A percentile compares a stretch with the other conserved stretches of the same genome.
Conservation (phyloP, 176 grass and related monocot species). For the Eragrostis nindensis region DNA sequence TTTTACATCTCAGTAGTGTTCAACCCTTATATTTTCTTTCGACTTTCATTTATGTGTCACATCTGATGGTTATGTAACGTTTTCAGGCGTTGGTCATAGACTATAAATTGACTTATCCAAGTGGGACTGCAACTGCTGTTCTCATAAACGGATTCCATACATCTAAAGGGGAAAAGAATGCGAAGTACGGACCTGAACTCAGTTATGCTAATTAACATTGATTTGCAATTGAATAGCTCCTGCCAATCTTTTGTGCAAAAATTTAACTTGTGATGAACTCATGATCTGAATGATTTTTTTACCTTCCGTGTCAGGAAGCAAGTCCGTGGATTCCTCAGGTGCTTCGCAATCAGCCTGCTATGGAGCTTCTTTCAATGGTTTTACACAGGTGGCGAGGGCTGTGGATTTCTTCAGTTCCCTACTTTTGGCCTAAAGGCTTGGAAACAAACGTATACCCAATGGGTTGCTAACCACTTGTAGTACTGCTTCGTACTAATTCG, state of each 20-base stretch:
- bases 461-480: neutral
- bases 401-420: conserved; percentile 89
- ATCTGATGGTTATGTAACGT: conserved; percentile 10
- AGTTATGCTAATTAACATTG: neutral
- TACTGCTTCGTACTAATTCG: conserved; percentile 11
- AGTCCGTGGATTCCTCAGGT: conserved; percentile 64
- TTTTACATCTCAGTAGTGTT: neutral
- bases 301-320: conserved; percentile 62
- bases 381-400: conserved; percentile 77
- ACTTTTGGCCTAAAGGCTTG: conserved; percentile 88
- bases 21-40: conserved; percentile 2
- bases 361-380: conserved; percentile 99
- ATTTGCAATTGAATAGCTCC: neutral
- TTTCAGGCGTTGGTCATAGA: conserved; percentile 88
- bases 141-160: conserved; percentile 97
- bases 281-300: neutral
- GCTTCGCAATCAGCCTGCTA: conserved; percentile 64
- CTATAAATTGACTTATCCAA: conserved; percentile 88
- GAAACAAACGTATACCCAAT: conserved; percentile 76
- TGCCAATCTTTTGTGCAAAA: neutral
- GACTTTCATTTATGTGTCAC: neutral
- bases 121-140: conserved; percentile 85
- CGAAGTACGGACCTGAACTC: conserved; percentile 51
- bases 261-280: neutral
- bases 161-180: conserved; percentile 72